A percentile compares a stretch with the other conserved stretches of the same genome.
phyloP scores from a whole-genome alignment of 352 stramenopile species.

The Peronospora farinosa region DNA sequence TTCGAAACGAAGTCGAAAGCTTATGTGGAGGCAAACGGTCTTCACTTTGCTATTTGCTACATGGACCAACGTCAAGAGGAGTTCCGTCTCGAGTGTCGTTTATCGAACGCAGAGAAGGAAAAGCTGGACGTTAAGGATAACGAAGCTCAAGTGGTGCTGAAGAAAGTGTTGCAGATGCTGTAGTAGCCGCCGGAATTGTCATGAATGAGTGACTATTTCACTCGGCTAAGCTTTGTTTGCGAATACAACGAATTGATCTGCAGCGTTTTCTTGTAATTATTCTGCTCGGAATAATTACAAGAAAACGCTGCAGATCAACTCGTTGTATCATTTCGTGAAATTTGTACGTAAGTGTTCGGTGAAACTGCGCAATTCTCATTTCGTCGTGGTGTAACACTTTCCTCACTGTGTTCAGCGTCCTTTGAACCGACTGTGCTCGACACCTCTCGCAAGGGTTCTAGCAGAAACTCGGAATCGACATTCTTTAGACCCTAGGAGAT shows the following conservation, averaged over 20 bases:
- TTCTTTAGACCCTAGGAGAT: too few relatives aligned
- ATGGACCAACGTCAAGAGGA: conserved; percentile 22
- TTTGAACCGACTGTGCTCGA: conserved; percentile 7
- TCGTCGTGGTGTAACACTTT: conserved; percentile 12
- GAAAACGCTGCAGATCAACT: background rate
- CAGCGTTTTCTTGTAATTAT: too few relatives aligned
- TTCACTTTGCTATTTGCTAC: conserved; percentile 25
- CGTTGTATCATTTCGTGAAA: too few relatives aligned
- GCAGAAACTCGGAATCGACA: too few relatives aligned
- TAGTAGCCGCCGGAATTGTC: background rate
- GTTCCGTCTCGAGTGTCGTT: conserved; percentile 32
- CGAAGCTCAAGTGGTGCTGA: conserved; percentile 21
- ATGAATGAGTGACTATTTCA: too few relatives aligned
- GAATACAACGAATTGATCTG: conserved; percentile 4
- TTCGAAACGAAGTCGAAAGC: conserved; percentile 21
- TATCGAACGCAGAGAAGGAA: conserved; percentile 14
- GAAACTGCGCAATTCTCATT: background rate
- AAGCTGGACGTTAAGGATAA: conserved; percentile 20
- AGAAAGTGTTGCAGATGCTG: conserved; percentile 28
- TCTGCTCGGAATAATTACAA: too few relatives aligned
- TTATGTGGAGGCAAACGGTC: conserved; percentile 14
- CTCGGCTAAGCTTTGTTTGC: too few relatives aligned
- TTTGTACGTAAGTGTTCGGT: too few relatives aligned
- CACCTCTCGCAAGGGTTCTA: conserved; percentile 20
- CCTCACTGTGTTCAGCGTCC: conserved; percentile 12